Conservation (phyloP, 208 protist genomes). For the Herpetomonas samuelpessoai region DNA sequence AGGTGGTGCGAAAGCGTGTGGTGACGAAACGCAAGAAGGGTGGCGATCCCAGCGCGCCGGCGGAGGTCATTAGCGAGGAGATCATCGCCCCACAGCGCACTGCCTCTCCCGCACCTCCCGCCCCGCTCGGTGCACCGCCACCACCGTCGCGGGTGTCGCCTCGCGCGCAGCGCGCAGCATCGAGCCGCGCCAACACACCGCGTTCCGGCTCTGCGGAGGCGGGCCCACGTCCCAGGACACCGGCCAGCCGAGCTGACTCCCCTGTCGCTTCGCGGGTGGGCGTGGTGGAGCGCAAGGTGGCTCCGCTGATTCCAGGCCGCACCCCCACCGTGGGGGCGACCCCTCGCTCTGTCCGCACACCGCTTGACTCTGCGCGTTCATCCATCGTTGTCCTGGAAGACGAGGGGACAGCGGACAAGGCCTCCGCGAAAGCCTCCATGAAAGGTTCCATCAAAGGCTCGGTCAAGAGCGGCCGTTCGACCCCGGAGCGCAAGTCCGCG, state of each 20-base stretch:
- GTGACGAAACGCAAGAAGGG: conserved; percentile 20
- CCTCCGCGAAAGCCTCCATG: neutral
- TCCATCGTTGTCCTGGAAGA: neutral
- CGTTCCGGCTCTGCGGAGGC: conserved; percentile 12
- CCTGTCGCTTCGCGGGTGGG: conserved; percentile 14
- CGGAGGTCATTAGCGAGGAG: conserved; percentile 21
- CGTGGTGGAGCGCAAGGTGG: conserved; percentile 3
- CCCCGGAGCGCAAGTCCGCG: neutral
- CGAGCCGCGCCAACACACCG: conserved; percentile 25
- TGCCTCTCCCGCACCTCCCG: neutral
- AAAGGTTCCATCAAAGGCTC: neutral
- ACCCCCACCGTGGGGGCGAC: neutral
- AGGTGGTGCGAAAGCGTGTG: conserved; percentile 21
- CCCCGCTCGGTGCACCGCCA: conserved; percentile 3
- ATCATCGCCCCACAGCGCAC: conserved; percentile 23
- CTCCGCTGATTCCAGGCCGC: conserved; percentile 8
- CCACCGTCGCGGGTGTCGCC: conserved; percentile 46
- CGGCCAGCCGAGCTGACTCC: conserved; percentile 16
- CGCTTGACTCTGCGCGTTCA: neutral
- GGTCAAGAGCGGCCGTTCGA: neutral
- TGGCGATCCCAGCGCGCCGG: conserved; percentile 17
- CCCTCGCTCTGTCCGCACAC: neutral
- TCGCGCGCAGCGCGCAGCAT: conserved; percentile 27
- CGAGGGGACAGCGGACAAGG: neutral
- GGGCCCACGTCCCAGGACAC: conserved; percentile 16